Base-by-base conservation (phyloP, 208 protist genomes). In the Leptomonas pyrrhocoris region DNA sequence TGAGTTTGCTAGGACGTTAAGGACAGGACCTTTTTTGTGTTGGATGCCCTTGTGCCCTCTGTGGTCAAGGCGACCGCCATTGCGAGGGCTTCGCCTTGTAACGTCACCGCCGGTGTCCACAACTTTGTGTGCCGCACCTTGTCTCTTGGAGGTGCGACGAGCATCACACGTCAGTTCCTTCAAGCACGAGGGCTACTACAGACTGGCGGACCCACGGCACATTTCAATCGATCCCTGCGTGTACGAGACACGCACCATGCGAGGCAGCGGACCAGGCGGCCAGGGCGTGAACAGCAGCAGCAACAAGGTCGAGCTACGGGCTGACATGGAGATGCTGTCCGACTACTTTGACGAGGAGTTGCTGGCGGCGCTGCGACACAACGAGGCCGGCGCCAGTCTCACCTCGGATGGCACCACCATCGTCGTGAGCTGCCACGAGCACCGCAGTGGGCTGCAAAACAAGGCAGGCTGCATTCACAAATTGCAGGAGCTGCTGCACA, bases 261-360 rank as follows among this genome's bases (percentile, higher is more conserved):
- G 91, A 25, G 91, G 91, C 27, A 85, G 86, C 38, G 91, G 91
- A 27, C 91, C 91, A 6, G 91, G 91, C 23, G 91, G 91, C 8
- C 91, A 96, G 56, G 91, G 88, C 43, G 74, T 77, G 30, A 92
- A 96, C 74, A 92, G 86, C 72, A 88, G 79, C 76, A 96, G 91
- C 75, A 96, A 89, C 74, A 96, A 96, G 64, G 85, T 96, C 30
- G 88, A 96, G 65, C 58, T 96, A 59, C 85, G 88, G 16, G 81
- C 81, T 11, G 78, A 79, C 46, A n/a, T 96, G 28, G 68, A 76
- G 15, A 51, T 74, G 40, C 75, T 96, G 23, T 64, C 57, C 1
- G 73, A 76, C 18, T 71, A 77, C 46, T 87, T 94, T 54, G 88
- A 93, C 34, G 81, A 81, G 31, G 75, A 80, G 5, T 45, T 93